phyloP scores from a whole-genome alignment of 768 basidiomycete genomes.

The Hygrophorus russula region DNA sequence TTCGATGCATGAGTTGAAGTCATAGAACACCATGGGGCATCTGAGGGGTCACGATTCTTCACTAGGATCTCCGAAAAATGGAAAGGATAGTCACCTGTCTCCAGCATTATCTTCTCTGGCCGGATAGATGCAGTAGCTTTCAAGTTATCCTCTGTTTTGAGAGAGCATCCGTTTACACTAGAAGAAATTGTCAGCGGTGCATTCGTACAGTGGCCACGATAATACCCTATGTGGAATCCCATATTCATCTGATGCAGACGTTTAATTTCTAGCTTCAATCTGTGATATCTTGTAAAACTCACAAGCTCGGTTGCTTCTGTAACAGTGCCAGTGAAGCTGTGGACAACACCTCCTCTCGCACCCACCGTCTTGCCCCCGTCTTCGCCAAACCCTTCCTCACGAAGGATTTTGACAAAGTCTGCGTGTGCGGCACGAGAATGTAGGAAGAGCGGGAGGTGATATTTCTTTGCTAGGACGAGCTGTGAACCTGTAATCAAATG shows the following conservation, averaged over 20 bases:
- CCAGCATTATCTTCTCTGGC: conserved; percentile 51
- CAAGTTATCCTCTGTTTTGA: conserved; percentile 64
- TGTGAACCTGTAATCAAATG: conserved; percentile 30
- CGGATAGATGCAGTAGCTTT: conserved; percentile 43
- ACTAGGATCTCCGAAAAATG: background rate
- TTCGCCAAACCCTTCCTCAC: conserved; percentile 51
- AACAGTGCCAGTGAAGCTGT: conserved; percentile 65
- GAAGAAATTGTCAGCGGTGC: background rate
- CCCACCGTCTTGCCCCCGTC: conserved; percentile 45
- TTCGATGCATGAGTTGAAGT: conserved; percentile 56
- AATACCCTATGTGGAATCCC: conserved; percentile 57
- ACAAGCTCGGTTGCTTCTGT: conserved; percentile 60
- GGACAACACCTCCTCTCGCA: conserved; percentile 65
- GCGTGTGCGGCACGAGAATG: conserved; percentile 70
- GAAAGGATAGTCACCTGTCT: conserved; percentile 43
- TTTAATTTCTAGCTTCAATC: background rate
- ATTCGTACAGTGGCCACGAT: conserved; percentile 1
- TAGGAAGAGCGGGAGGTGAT: conserved; percentile 67
- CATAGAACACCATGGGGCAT: conserved; percentile 67
- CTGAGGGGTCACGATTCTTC: conserved; percentile 19
- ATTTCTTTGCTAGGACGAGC: conserved; percentile 54
- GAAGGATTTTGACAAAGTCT: conserved; percentile 57
- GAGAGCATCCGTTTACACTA: conserved; percentile 65
- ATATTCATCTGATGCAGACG: conserved; percentile 42
- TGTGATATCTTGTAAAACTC: conserved; percentile 15